phyloP scores from a whole-genome alignment of 352 stramenopile species.

The Pythium rhizo-oryzae region DNA sequence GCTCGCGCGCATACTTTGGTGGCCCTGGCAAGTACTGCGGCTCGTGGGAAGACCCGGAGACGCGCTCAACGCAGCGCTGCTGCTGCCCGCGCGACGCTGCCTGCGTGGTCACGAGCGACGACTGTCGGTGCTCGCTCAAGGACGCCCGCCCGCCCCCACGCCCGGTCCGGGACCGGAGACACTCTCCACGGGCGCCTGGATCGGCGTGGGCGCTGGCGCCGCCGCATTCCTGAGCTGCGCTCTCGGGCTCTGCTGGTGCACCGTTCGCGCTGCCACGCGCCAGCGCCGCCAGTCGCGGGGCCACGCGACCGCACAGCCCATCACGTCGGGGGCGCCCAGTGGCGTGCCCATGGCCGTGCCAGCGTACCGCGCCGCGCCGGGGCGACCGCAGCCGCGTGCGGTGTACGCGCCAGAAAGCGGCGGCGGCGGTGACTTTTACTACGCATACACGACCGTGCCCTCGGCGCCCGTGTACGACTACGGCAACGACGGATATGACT shows the following conservation, averaged over 20 bases:
- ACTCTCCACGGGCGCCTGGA: constrained; percentile 12
- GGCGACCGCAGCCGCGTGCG: neutral
- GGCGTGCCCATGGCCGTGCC: neutral
- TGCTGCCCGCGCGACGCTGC: constrained; percentile 32
- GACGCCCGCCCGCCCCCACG: neutral
- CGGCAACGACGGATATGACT: constrained; percentile 2
- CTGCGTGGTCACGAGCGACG: constrained; percentile 23
- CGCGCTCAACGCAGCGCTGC: constrained; percentile 28
- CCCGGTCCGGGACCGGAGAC: neutral
- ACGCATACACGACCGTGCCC: constrained; percentile 12
- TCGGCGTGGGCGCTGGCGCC: constrained; percentile 7
- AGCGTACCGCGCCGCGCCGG: neutral
- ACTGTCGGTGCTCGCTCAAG: constrained; percentile 16
- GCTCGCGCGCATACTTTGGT: constrained; percentile 31
- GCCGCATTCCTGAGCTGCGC: constrained; percentile 4
- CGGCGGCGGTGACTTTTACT: neutral
- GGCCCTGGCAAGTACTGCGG: constrained; percentile 33
- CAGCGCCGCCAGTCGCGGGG: neutral
- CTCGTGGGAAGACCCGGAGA: constrained; percentile 31
- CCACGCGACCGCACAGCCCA: neutral
- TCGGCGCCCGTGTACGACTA: constrained; percentile 25
- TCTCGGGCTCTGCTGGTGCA: constrained; percentile 6
- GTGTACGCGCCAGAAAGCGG: neutral
- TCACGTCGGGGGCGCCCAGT: neutral
- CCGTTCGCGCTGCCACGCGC: neutral